A percentile compares a stretch with the other conserved stretches of the same genome.
These are phyloP conservation scores for Laetiporus sulphureus DNA, from an alignment of 1,284 basidiomycete genomes.

Conservation along the genomic window DNA sequence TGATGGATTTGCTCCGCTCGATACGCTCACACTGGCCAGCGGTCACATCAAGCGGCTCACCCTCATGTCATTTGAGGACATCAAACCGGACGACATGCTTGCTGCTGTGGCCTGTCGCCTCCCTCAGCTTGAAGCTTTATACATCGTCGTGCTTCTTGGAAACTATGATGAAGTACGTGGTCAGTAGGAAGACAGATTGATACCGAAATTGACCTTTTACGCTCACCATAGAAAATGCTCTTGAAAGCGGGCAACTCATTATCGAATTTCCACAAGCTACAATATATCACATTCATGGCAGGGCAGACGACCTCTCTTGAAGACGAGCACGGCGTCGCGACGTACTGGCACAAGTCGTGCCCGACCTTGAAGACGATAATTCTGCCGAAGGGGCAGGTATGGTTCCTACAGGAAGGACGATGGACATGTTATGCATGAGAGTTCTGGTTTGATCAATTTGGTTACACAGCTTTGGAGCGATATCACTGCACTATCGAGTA, in stretches of 20 bases:
- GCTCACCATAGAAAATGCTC: slow-evolving; percentile 23
- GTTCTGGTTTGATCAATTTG: too few species aligned
- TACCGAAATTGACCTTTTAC: background rate
- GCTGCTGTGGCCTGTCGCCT: slow-evolving; percentile 39
- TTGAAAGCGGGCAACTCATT: slow-evolving; percentile 22
- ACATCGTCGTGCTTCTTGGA: slow-evolving; percentile 44
- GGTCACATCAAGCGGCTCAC: slow-evolving; percentile 42
- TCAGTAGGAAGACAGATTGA: background rate
- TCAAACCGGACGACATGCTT: slow-evolving; percentile 35
- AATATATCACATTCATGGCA: slow-evolving; percentile 37
- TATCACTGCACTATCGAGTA: too few species aligned
- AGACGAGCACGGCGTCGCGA: slow-evolving; percentile 29
- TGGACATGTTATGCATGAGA: slow-evolving; percentile 15
- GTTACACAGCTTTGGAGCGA: too few species aligned
- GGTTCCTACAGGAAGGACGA: slow-evolving; percentile 27
- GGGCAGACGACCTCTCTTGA: slow-evolving; percentile 21
- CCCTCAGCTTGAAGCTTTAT: slow-evolving; percentile 45
- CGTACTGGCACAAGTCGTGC: slow-evolving; percentile 33
- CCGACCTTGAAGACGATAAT: slow-evolving; percentile 38
- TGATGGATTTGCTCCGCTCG: slow-evolving; percentile 30
- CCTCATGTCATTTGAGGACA: slow-evolving; percentile 48
- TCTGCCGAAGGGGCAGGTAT: slow-evolving; percentile 34
- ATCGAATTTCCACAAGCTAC: slow-evolving; percentile 26
- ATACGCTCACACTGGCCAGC: slow-evolving; percentile 35
- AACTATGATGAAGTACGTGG: slow-evolving; percentile 36